Evolutionary conservation across 1,139 yeast genomes (phyloP).

Genomic region (Scheffersomyces insectosa): DNA sequence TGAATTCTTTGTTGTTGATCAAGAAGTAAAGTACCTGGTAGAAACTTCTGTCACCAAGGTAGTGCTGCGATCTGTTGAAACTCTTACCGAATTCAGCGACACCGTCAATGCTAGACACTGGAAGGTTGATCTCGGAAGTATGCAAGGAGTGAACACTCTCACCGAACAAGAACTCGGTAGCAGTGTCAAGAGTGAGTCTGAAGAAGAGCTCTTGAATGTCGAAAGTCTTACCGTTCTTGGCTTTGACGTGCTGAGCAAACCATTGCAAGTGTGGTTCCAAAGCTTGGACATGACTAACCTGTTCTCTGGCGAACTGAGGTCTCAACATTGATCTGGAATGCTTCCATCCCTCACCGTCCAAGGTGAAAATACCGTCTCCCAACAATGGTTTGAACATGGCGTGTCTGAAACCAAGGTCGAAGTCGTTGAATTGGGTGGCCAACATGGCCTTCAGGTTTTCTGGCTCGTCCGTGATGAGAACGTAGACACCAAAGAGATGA

Average conservation of each 20-base stretch:
- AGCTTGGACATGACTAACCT: slow-evolving; percentile 24
- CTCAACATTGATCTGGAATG: slow-evolving; percentile 29
- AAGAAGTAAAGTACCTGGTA: slow-evolving; percentile 37
- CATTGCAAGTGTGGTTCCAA: slow-evolving; percentile 25
- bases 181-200: slow-evolving; percentile 55
- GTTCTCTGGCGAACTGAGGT: slow-evolving; percentile 28
- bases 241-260: slow-evolving; percentile 16
- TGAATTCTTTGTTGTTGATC: slow-evolving; percentile 33
- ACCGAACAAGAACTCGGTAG: slow-evolving; percentile 63
- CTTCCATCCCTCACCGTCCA: slow-evolving; percentile 29
- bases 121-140: slow-evolving; percentile 8
- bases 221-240: slow-evolving; percentile 20
- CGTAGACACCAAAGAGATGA: slow-evolving; percentile 12
- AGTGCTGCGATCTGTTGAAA: slow-evolving; percentile 41
- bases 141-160: slow-evolving; percentile 46
- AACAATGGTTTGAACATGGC: slow-evolving; percentile 19
- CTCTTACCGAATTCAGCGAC: slow-evolving; percentile 40
- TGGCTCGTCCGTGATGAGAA: slow-evolving; percentile 21
- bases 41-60: slow-evolving; percentile 37
- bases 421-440: slow-evolving; percentile 27
- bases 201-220: slow-evolving; percentile 53
- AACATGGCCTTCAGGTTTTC: slow-evolving; percentile 25
- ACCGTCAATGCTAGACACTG: slow-evolving; percentile 19
- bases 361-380: slow-evolving; percentile 28
- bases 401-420: slow-evolving; percentile 26